These are phyloP conservation scores for Quercus glauca DNA, from an alignment of 306 rosid genomes.

Conservation along the genomic window DNA sequence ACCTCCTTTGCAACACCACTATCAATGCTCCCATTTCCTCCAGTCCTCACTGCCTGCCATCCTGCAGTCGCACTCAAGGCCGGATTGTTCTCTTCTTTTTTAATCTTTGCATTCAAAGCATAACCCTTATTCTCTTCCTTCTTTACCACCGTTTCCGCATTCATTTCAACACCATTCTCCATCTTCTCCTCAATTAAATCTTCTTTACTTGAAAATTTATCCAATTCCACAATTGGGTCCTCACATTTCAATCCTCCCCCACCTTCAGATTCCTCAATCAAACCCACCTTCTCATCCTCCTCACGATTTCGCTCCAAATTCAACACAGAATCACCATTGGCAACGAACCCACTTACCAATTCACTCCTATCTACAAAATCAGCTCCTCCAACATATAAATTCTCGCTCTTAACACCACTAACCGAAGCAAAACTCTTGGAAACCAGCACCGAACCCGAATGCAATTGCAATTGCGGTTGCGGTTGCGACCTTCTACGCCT, in stretches of 20 bases:
- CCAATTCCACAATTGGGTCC: conserved; percentile 8
- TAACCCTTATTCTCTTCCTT: conserved; percentile 44
- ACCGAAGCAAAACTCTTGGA: conserved; percentile 17
- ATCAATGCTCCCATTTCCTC: conserved; percentile 29
- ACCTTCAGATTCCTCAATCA: conserved; percentile 15
- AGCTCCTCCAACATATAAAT: conserved; percentile 6
- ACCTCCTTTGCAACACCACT: conserved; percentile 30
- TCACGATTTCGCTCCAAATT: conserved; percentile 26
- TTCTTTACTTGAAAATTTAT: conserved; percentile 20
- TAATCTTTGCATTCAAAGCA: conserved; percentile 74
- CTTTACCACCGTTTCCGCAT: conserved; percentile 30
- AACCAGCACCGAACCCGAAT: neutral
- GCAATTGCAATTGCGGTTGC: neutral
- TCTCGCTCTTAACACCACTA: conserved; percentile 21
- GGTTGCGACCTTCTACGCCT: conserved; percentile 52
- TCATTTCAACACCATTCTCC: conserved; percentile 30
- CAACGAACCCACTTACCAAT: neutral
- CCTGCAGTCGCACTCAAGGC: conserved; percentile 64
- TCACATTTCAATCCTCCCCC: conserved; percentile 11
- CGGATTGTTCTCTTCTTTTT: conserved; percentile 46
- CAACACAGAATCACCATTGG: conserved; percentile 20
- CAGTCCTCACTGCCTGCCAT: conserved; percentile 64
- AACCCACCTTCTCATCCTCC: conserved; percentile 11
- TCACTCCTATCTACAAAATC: conserved; percentile 23
- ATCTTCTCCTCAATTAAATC: conserved; percentile 35